Evolutionary conservation across 2,329 filamentous ascomycete genomes (phyloP).

Genomic region (Talaromyces sp.): DNA sequence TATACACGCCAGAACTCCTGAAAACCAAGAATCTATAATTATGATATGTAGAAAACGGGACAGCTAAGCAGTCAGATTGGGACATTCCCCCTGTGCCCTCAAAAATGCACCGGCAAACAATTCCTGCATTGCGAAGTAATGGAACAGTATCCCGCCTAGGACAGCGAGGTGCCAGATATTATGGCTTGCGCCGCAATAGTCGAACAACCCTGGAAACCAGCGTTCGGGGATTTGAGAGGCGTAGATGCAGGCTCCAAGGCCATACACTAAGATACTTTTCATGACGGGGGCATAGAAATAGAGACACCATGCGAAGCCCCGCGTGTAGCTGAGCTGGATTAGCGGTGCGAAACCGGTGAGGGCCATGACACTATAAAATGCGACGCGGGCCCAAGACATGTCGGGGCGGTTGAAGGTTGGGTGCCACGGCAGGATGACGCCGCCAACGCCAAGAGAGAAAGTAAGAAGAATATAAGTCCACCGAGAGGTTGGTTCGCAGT

Average conservation of each 20-base stretch:
- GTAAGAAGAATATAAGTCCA: conserved; percentile 84
- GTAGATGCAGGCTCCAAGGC: conserved; percentile 79
- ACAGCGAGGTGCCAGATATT: conserved; percentile 98
- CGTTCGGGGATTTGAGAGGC: conserved; percentile 89
- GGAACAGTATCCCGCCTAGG: conserved; percentile 91
- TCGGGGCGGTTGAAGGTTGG: conserved; percentile 88
- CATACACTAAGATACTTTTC: conserved; percentile 83
- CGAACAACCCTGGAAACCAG: conserved; percentile 88
- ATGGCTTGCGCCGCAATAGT: conserved; percentile 92
- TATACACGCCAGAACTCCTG: background rate
- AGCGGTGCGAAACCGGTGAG: conserved; percentile 86
- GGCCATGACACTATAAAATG: conserved; percentile 84
- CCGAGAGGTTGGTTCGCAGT: conserved; percentile 85
- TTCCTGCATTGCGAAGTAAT: conserved; percentile 92
- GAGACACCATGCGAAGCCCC: conserved; percentile 74
- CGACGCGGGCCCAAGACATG: conserved; percentile 88
- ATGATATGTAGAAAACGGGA: background rate
- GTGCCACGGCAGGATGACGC: conserved; percentile 92
- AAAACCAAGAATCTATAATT: background rate
- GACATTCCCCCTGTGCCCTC: conserved; percentile 55
- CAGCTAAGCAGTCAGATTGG: conserved; percentile 11
- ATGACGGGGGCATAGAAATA: conserved; percentile 85
- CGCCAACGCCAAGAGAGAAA: conserved; percentile 73
- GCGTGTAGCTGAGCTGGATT: conserved; percentile 72
- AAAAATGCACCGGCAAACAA: conserved; percentile 79